phyloP scores from a whole-genome alignment of 108 stramenopile species.

The Cyclotella kingstonii region DNA sequence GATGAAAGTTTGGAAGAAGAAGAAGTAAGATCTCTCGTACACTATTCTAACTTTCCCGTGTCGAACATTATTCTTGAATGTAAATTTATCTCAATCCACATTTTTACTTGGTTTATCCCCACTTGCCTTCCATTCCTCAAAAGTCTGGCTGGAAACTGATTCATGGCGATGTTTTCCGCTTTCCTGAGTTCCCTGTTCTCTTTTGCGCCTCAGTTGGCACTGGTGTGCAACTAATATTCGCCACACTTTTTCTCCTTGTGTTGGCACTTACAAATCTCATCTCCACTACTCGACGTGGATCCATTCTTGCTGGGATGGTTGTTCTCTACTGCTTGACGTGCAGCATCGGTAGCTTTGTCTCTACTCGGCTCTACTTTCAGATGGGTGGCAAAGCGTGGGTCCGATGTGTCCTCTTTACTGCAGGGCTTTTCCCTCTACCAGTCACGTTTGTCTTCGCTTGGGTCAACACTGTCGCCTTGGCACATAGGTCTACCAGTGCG shows the following conservation, averaged over 20 bases:
- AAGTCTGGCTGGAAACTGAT: constrained; percentile 98
- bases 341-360: constrained; percentile 81
- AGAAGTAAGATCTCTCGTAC: constrained; percentile 58
- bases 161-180: constrained; percentile 97
- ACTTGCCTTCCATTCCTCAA: no score
- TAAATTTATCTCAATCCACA: background rate
- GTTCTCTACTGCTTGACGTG: constrained; percentile 92
- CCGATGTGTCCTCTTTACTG: constrained; percentile 82
- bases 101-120: background rate
- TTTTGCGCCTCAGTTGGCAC: constrained; percentile 91
- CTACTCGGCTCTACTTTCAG: constrained; percentile 88
- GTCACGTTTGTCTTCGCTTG: constrained; percentile 81
- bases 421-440: constrained; percentile 87
- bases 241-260: constrained; percentile 76
- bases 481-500: constrained; percentile 91
- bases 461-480: constrained; percentile 91
- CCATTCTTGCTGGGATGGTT: constrained; percentile 88
- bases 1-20: constrained; percentile 92
- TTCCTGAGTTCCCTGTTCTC: constrained; percentile 74
- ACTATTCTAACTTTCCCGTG: background rate
- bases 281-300: constrained; percentile 90
- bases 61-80: background rate
- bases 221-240: constrained; percentile 85
- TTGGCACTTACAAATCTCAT: constrained; percentile 88
- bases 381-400: constrained; percentile 94